Evolutionary conservation across 2,329 filamentous ascomycete genomes (phyloP), one percentile per base, ranked within the genome.

Genomic region (Myriosclerotinia duriaeana): DNA sequence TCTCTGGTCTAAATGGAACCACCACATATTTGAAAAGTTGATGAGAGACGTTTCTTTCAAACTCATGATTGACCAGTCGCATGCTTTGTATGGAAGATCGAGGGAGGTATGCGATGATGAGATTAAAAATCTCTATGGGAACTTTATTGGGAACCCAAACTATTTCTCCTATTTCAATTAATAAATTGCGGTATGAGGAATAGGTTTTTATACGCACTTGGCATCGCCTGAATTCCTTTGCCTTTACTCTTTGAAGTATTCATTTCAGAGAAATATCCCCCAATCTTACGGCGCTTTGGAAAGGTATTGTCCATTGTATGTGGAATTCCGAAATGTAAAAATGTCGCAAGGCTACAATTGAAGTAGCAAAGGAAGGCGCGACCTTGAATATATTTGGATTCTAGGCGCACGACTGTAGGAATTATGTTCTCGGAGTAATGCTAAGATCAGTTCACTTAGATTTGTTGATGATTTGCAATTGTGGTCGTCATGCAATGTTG

Each of bases 1-100:
- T 83, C 70, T 88, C 84, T 1, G 85, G 83, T 53, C 83, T 85
- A 77, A 90, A 91, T 1, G 86, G 85, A 2, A 89, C 84, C 7
- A 90, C 86, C 11, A 88, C 84, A 54, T 85, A 86, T 66, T 81
- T 80, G 74, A 89, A 90, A 55, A 89, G 81, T 52, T 81, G 78
- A 50, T 80, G 79, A 0, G 86, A 87, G 2, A 88, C 80, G 68
- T 84, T 85, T 15, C 75, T 70, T 67, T 89, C 85, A 68, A 87
- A 85, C 66, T 88, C 85, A 48, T 78, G 80, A 72, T 81, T 85
- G 3, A 89, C 87, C 5, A 89, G 78, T 6, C 88, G 84, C 76
- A 90, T 80, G 40, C 78, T 80, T 74, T 86, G 84, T 61, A 89
- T 79, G 68, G 87, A 85, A 44, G 82, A 79, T 5, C 85, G 83